Evolutionary conservation across 2,329 filamentous ascomycete species (phyloP), one percentile per base, ranked within the genome.

Genomic region (Didymella exigua): DNA sequence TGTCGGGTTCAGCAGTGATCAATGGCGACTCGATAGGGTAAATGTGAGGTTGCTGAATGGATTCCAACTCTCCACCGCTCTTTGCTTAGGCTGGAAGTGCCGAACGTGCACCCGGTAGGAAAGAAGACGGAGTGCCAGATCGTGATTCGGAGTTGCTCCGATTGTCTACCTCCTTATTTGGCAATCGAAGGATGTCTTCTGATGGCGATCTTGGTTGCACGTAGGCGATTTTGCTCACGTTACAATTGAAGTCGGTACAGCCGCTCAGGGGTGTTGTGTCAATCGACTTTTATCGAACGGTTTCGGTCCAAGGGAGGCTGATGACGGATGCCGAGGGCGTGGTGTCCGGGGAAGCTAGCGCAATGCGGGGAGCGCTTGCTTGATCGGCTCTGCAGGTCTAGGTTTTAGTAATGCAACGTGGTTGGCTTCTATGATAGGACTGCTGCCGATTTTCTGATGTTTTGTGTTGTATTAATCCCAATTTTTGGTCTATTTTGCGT

Each of bases 271-370:
- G 4, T 3, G 2, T 34, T 18, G n/a, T 19, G 14, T 14, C 16
- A 18, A 4, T n/a, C 11, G 11, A 31, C 19, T 27, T 24, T 50
- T 46, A 34, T 57, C 18, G 33, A 38, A 26, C 18, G n/a, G 11
- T 21, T 43, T 50, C 57, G 57, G 59, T 13, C 51, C 34, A 62
- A 62, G 21, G 56, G 59, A 49, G 45, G 37, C 30, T 49, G 38
- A 43, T 58, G 59, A 62, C 43, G 52, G 52, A 47, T 62, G 57
- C 59, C 59, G 57, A 60, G 54, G 59, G 42, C 40, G 19, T 50
- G 42, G 51, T 41, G 41, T 59, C 51, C 36, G 54, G 47, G 30
- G 44, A 45, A 49, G 46, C 54, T 60, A 62, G 56, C 41, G 50
- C 43, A 49, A 56, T 58, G 59, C 59, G 59, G 59, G 59, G 59